Conservation (phyloP, 768 basidiomycete species). For the Glaciozyma martinii region DNA sequence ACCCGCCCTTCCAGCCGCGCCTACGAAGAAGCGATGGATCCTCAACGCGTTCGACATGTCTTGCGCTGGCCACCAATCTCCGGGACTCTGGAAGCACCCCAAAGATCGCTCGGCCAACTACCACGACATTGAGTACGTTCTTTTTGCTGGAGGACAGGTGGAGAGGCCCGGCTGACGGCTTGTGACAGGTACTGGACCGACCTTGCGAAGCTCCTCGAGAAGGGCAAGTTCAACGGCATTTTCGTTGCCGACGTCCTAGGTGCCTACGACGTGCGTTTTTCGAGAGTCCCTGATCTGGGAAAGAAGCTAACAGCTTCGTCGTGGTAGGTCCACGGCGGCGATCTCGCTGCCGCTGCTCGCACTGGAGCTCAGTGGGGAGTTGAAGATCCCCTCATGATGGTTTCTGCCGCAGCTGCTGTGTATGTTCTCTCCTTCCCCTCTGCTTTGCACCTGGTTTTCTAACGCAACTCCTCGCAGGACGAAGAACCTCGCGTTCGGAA, state of each 20-base stretch:
- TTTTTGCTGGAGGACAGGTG: too few species aligned
- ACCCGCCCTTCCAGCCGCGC: too few species aligned
- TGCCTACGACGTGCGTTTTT: neutral
- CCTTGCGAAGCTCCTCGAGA: constrained; percentile 7
- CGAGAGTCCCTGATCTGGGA: neutral
- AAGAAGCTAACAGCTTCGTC: neutral
- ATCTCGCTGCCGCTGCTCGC: neutral
- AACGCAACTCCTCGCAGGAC: too few species aligned
- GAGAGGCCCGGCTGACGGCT: too few species aligned
- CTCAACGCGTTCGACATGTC: neutral
- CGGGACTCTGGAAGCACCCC: neutral
- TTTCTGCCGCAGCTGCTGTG: neutral
- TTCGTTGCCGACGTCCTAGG: constrained; percentile 1
- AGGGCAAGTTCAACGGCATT: constrained; percentile 10
- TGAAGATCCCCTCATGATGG: constrained; percentile 1
- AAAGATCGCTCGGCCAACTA: neutral
- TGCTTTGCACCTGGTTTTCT: too few species aligned
- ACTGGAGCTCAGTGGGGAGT: constrained; percentile 1
- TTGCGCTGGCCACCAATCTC: neutral
- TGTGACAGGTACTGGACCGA: constrained; percentile 1
- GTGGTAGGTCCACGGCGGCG: neutral
- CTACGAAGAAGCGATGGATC: neutral
- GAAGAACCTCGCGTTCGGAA: constrained; percentile 4
- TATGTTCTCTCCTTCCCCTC: too few species aligned
- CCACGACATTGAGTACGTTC: neutral